Conservation (phyloP, 2,329 filamentous ascomycete species). For the Sporothrix euskadiensis region DNA sequence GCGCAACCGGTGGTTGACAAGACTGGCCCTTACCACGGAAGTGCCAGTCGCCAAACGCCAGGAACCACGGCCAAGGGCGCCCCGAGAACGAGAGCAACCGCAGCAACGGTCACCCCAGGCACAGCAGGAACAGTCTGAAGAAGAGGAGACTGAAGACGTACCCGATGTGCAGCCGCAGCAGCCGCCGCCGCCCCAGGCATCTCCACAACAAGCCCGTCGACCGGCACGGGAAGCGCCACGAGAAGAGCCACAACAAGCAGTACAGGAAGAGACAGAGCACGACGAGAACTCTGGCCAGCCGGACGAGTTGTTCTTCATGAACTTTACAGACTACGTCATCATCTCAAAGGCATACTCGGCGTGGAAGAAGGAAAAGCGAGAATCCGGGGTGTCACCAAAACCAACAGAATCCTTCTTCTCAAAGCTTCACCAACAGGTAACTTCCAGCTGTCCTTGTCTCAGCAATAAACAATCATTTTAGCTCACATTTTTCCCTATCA, state of each 20-base stretch:
- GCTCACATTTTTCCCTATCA: not conserved
- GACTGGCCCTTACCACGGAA: not conserved
- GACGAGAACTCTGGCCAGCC: not conserved
- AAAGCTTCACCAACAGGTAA: not conserved
- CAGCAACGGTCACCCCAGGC: not conserved
- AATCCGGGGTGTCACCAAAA: not conserved
- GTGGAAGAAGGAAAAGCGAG: not conserved
- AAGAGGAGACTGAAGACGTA: not conserved
- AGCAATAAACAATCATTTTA: not conserved
- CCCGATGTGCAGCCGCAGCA: not conserved
- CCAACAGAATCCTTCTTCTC: not conserved
- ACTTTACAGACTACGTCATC: not conserved
- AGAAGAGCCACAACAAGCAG: not conserved
- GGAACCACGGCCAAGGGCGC: not conserved
- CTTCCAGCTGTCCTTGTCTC: not conserved
- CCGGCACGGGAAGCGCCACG: not conserved
- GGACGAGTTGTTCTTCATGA: constrained; percentile 1
- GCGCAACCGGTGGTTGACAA: constrained; percentile 33
- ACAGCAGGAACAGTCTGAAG: not conserved
- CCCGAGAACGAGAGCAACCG: not conserved
- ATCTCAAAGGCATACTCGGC: not conserved
- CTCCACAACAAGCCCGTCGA: not conserved
- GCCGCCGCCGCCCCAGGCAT: not conserved
- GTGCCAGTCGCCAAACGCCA: not conserved
- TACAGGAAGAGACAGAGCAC: not conserved